Evolutionary conservation across 257 asterid species (phyloP), one percentile per base, ranked within the genome.

Genomic region (Solanum etuberosum): DNA sequence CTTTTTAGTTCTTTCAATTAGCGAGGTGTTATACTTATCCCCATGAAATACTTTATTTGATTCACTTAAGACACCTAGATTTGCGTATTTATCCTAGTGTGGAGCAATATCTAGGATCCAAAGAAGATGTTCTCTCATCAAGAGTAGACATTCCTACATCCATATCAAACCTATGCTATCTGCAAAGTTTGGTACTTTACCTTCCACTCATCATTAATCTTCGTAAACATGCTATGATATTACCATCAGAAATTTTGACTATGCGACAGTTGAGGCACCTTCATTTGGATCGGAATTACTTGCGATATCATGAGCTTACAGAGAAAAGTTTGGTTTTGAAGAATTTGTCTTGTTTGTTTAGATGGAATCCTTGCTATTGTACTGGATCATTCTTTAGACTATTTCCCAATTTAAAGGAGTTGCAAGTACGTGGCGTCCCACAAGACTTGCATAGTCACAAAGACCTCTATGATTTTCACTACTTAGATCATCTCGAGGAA

Each of bases 241-340:
- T 57, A 7, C 65, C 65, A 8, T 15, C 14, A 3, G 90, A 90
- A 34, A 83, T 87, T 35, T 73, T 80, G 88, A 61, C 3, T 40
- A 77, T 89, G 85, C 29, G 87, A 18, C 89, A 85, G 10, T 61
- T 89, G 40, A 88, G 91, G 78, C 87, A 85, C 35, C 86, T 89
- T 42, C 65, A 27, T 14, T 25, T 86, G 70, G 14, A 1, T 5
- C 71, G 72, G 87, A 86, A 48, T 57, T 72, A 87, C 9, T 72
- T 72, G 2, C 0, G 1, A 1, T 0, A 35, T 72, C 5, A 20
- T 15, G 7, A 9, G 46, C 78, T 51, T 59, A 86, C n/a, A n/a
- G n/a, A n/a, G n/a, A n/a, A 23, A 8, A 37, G 68, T 88, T 73
- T 18, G 8, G 29, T 72, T 32, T 5, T 72, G 21, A 37, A 15